Evolutionary conservation across 164 flowering plant species (phyloP).

Genomic region (Vitis riparia): DNA sequence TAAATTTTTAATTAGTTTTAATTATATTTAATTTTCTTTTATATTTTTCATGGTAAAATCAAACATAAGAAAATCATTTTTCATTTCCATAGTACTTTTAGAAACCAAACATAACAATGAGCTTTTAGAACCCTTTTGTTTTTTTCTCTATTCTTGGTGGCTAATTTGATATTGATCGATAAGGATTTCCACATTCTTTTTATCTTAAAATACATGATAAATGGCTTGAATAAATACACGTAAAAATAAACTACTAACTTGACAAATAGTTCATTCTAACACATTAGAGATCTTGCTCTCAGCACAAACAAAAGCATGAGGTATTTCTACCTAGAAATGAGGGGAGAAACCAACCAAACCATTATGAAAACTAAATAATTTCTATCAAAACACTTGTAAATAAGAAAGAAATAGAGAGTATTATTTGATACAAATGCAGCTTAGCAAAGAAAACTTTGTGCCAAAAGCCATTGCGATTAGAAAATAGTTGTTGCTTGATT

Average conservation of each 20-base stretch:
- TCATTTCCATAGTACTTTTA: too few species aligned
- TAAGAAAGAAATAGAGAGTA: background rate
- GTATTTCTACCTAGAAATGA: constrained; percentile 73
- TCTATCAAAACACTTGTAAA: background rate
- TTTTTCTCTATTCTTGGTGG: too few species aligned
- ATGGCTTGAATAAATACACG: background rate
- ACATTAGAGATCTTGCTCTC: constrained; percentile 99
- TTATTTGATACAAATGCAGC: background rate
- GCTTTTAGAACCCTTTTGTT: too few species aligned
- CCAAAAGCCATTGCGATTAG: too few species aligned
- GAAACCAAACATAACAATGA: too few species aligned
- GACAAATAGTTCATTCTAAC: constrained; percentile 99
- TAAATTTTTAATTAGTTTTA: too few species aligned
- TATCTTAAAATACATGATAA: background rate
- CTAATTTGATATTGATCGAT: too few species aligned
- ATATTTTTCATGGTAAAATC: too few species aligned
- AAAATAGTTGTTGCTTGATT: constrained; percentile 44
- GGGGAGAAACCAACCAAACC: too few species aligned
- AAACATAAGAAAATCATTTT: too few species aligned
- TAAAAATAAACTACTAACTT: constrained; percentile 49
- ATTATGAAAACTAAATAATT: background rate
- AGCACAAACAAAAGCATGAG: constrained; percentile 98
- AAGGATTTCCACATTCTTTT: too few species aligned
- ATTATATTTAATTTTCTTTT: too few species aligned
- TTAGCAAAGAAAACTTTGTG: background rate